Conservation (phyloP, 257 asterid genomes). For the Plectranthus barbatus region DNA sequence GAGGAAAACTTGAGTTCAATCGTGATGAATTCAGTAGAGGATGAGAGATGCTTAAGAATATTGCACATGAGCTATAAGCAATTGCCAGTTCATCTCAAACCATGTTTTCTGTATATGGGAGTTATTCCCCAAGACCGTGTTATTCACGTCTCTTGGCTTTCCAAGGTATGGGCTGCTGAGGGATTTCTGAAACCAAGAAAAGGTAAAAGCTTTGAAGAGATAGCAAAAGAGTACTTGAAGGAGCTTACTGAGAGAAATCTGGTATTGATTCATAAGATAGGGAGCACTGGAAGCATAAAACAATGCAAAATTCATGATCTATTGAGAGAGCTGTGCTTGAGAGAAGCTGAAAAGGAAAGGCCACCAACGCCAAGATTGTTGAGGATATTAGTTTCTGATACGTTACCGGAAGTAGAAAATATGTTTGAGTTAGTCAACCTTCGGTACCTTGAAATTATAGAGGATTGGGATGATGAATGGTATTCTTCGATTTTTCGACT, state of each 20-base stretch:
- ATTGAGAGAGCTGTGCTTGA: no score
- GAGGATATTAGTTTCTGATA: no score
- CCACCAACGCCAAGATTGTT: no score
- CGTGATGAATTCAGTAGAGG: not conserved
- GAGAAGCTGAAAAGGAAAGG: no score
- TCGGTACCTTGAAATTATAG: no score
- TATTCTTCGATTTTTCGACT: no score
- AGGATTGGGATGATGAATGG: no score
- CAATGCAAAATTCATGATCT: no score
- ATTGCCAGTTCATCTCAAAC: not conserved
- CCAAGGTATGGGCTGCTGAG: not conserved
- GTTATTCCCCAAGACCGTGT: not conserved
- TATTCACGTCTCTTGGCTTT: not conserved
- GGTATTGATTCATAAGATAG: no score
- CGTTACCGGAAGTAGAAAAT: no score
- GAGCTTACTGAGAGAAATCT: not conserved
- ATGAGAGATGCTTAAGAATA: not conserved
- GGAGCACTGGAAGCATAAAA: no score
- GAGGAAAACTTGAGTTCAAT: not conserved
- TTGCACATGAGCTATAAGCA: not conserved
- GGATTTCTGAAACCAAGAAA: not conserved
- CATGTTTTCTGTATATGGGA: not conserved
- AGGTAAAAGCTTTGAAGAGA: not conserved
- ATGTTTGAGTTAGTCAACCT: no score
- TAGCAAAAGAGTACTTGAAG: not conserved